A percentile compares a stretch with the other conserved stretches of the same genome.
These are phyloP conservation scores for Ulota crispa DNA, from an alignment of 225 moss, liverwort and hornwort genomes.

Conservation along the genomic window DNA sequence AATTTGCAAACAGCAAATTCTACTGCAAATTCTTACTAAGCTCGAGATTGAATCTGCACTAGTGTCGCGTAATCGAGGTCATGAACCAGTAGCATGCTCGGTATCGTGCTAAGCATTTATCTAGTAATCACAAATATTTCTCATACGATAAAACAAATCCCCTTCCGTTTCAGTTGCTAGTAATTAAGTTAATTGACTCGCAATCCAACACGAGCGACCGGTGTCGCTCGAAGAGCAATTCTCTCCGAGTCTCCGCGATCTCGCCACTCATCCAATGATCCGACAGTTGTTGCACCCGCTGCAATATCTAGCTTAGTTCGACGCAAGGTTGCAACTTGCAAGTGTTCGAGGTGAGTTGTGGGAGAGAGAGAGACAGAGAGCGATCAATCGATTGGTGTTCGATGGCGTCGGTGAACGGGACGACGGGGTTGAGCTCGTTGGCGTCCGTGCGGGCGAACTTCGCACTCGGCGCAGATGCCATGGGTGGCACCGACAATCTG, in stretches of 20 bases:
- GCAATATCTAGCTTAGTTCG: neutral
- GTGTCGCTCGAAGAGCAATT: neutral
- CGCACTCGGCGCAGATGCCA: neutral
- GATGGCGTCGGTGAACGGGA: conserved; percentile 15
- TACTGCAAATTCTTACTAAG: neutral
- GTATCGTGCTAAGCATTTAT: neutral
- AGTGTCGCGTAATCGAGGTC: neutral
- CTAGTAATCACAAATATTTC: neutral
- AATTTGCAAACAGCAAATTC: neutral
- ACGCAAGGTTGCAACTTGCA: neutral
- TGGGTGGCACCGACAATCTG: neutral
- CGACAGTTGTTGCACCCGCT: neutral
- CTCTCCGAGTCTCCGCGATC: neutral
- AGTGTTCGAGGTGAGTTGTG: neutral
- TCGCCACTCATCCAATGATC: neutral
- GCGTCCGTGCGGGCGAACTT: conserved; percentile 41
- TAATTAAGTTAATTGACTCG: neutral
- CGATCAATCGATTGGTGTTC: neutral
- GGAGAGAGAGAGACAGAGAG: no score
- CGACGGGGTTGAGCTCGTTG: conserved; percentile 13
- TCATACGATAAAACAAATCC: neutral
- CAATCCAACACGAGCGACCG: neutral
- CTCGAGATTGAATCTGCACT: neutral
- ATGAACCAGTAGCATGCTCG: neutral
- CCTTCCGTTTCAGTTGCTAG: neutral